phyloP scores from a whole-genome alignment of 1,139 yeast genomes.

The Yamadazyma spencermartinsiae region DNA sequence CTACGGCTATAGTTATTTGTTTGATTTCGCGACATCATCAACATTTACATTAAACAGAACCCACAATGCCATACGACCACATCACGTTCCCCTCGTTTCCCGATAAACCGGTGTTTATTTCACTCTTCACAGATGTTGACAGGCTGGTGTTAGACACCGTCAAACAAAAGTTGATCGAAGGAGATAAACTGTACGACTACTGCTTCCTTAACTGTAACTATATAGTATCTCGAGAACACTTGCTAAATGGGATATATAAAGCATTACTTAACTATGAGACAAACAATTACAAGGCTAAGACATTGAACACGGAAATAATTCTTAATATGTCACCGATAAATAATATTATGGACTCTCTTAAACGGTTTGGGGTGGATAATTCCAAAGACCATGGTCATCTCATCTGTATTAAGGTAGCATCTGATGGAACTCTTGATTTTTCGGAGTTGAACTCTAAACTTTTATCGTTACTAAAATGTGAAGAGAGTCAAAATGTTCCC shows the following conservation, averaged over 20 bases:
- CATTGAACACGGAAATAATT: conserved; percentile 44
- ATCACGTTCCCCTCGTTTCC: conserved; percentile 37
- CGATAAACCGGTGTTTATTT: conserved; percentile 23
- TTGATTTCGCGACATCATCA: background rate
- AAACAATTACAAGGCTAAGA: conserved; percentile 37
- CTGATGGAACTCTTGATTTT: conserved; percentile 10
- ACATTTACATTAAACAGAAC: background rate
- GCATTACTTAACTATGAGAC: conserved; percentile 31
- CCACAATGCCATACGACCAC: conserved; percentile 13
- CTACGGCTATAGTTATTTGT: background rate
- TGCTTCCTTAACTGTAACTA: conserved; percentile 41
- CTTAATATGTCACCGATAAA: conserved; percentile 44
- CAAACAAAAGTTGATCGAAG: conserved; percentile 30
- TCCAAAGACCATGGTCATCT: conserved; percentile 18
- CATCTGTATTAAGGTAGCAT: conserved; percentile 33
- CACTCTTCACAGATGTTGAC: conserved; percentile 24
- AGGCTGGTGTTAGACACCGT: conserved; percentile 23
- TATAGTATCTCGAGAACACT: conserved; percentile 39
- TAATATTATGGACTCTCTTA: conserved; percentile 46
- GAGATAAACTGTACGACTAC: conserved; percentile 37
- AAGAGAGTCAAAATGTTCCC: conserved; percentile 11
- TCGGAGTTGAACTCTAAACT: conserved; percentile 18
- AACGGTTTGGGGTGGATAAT: conserved; percentile 42
- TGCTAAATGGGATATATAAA: conserved; percentile 34
- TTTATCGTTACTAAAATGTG: conserved; percentile 17